phyloP scores from a whole-genome alignment of 148 eudicot genomes.

The Cornus florida region DNA sequence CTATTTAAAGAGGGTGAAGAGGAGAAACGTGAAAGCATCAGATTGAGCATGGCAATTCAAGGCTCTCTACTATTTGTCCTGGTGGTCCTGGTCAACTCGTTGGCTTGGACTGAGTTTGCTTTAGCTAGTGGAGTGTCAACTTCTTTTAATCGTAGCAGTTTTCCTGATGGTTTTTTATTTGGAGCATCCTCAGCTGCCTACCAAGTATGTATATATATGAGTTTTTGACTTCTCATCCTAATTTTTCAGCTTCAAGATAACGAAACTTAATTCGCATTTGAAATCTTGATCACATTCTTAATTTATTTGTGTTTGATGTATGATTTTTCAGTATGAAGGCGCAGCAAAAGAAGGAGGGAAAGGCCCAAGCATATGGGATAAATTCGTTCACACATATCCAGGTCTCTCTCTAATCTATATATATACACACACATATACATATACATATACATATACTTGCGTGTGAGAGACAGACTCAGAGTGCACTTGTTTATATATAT shows the following conservation, averaged over 20 bases:
- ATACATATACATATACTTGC: no score
- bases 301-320: background rate
- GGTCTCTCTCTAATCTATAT: conserved; percentile 7
- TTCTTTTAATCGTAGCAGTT: conserved; percentile 7
- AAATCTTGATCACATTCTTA: background rate
- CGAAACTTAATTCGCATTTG: background rate
- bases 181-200: conserved; percentile 21
- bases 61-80: background rate
- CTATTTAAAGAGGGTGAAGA: background rate
- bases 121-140: background rate
- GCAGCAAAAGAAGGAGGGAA: conserved; percentile 18
- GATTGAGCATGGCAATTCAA: background rate
- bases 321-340: conserved; percentile 18
- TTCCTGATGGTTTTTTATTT: conserved; percentile 11
- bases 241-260: background rate
- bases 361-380: conserved; percentile 29
- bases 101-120: background rate
- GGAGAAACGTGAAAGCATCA: background rate
- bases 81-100: background rate
- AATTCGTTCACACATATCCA: conserved; percentile 11
- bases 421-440: no score
- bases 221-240: background rate
- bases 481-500: no score
- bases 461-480: no score
- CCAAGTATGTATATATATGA: conserved; percentile 4